These are phyloP conservation scores for Heritiera littoralis DNA, from an alignment of 345 rosid genomes.

Conservation along the genomic window DNA sequence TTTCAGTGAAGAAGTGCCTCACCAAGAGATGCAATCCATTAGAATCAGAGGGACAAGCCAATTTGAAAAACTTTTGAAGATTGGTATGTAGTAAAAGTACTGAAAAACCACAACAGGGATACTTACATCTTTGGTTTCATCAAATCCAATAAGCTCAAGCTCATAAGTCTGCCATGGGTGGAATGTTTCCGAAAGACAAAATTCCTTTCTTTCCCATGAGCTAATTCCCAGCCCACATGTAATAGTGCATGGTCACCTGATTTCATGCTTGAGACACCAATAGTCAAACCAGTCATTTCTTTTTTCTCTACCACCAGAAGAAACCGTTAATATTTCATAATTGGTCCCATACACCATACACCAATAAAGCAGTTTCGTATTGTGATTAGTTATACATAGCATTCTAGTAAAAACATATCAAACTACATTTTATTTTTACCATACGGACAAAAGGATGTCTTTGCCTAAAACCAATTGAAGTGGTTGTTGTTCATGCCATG, in stretches of 20 bases:
- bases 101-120: not conserved
- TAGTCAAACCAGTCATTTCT: slow-evolving; percentile 86
- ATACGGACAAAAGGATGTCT: slow-evolving; percentile 44
- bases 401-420: not conserved
- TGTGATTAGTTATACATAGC: not conserved
- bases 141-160: slow-evolving; percentile 95
- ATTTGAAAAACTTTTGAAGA: slow-evolving; percentile 8
- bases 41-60: slow-evolving; percentile 4
- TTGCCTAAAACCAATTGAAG: slow-evolving; percentile 79
- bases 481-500: slow-evolving; percentile 87
- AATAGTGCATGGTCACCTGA: slow-evolving; percentile 84
- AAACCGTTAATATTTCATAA: slow-evolving; percentile 9
- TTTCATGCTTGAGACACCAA: slow-evolving; percentile 86
- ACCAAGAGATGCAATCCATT: slow-evolving; percentile 10
- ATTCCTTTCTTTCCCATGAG: slow-evolving; percentile 92
- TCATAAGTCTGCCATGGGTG: slow-evolving; percentile 92
- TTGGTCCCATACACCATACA: not conserved
- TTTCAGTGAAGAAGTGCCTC: not conserved
- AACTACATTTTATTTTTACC: not conserved
- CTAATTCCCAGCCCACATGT: slow-evolving; percentile 88
- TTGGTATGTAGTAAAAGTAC: not conserved
- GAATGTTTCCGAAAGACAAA: slow-evolving; percentile 96
- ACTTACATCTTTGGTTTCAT: slow-evolving; percentile 79
- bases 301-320: slow-evolving; percentile 66
- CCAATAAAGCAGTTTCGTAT: not conserved